Percentiles rank a stretch among this genome's conserved stretches.
Conservation (phyloP, 495 filamentous ascomycete species). For the Hyaloscypha variabilis region DNA sequence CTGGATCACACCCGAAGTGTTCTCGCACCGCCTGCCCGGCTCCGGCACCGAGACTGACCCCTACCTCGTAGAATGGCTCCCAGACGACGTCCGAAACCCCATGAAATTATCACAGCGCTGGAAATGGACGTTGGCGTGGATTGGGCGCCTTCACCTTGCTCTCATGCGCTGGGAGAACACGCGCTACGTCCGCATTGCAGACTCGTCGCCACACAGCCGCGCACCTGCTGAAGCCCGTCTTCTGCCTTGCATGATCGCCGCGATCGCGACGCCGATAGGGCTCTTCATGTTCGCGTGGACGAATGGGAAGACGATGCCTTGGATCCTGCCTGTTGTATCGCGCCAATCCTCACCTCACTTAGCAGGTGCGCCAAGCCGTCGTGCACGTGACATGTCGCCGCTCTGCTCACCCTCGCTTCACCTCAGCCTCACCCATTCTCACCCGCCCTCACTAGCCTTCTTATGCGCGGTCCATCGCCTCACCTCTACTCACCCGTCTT, state of each 20-base stretch:
- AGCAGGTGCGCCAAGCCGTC: conserved; percentile 9
- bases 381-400: conserved; percentile 17
- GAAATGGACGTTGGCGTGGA: conserved; percentile 73
- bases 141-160: conserved; percentile 52
- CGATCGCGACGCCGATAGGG: no score
- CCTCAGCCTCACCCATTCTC: conserved; percentile 4
- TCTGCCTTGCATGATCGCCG: no score
- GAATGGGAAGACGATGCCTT: no score
- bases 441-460: conserved; percentile 1
- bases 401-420: no score
- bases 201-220: no score
- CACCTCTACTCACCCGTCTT: conserved; percentile 19
- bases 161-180: no score
- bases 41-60: conserved; percentile 72
- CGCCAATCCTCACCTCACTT: conserved; percentile 18
- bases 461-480: conserved; percentile 6
- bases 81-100: conserved; percentile 71
- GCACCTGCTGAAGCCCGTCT: no score
- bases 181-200: no score
- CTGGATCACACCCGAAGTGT: no score
- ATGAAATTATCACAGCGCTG: conserved; percentile 60
- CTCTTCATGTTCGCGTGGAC: no score
- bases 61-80: conserved; percentile 74
- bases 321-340: no score
- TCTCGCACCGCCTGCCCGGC: not conserved